Percentiles rank a stretch among this genome's conserved stretches.
These are phyloP conservation scores for Candida glucosophila DNA, from an alignment of 1,139 yeast genomes.

Conservation along the genomic window DNA sequence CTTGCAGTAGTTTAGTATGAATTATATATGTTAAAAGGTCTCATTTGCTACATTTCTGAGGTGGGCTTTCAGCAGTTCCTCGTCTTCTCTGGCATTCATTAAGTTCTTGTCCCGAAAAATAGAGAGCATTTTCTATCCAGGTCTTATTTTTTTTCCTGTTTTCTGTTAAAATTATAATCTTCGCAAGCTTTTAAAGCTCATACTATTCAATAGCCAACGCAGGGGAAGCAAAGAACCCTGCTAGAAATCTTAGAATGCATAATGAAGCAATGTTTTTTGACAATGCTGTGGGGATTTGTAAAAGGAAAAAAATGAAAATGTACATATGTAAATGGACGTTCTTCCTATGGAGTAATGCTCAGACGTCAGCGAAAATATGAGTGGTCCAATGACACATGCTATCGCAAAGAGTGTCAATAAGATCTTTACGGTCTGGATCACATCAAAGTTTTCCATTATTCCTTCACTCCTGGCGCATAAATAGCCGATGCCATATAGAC, in stretches of 20 bases:
- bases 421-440: constrained; percentile 18
- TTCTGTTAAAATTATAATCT: no score
- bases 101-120: no score
- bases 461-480: constrained; percentile 44
- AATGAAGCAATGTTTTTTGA: constrained; percentile 20
- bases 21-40: no score
- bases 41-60: no score
- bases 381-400: constrained; percentile 32
- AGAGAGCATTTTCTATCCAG: no score
- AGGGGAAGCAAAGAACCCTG: constrained; percentile 27
- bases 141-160: no score
- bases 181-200: no score
- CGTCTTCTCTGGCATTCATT: no score
- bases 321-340: constrained; percentile 24
- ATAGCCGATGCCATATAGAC: constrained; percentile 59
- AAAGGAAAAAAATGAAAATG: constrained; percentile 22
- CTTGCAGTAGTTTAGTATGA: no score
- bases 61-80: no score
- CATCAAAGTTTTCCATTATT: constrained; percentile 18
- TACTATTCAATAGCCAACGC: constrained; percentile 27
- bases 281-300: constrained; percentile 26
- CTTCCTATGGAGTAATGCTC: constrained; percentile 46
- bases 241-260: constrained; percentile 20
- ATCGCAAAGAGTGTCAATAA: constrained; percentile 26
- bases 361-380: constrained; percentile 29